Evolutionary conservation across 306 rosid genomes (phyloP), one percentile per base, ranked within the genome.

Genomic region (Glycine latifolia): DNA sequence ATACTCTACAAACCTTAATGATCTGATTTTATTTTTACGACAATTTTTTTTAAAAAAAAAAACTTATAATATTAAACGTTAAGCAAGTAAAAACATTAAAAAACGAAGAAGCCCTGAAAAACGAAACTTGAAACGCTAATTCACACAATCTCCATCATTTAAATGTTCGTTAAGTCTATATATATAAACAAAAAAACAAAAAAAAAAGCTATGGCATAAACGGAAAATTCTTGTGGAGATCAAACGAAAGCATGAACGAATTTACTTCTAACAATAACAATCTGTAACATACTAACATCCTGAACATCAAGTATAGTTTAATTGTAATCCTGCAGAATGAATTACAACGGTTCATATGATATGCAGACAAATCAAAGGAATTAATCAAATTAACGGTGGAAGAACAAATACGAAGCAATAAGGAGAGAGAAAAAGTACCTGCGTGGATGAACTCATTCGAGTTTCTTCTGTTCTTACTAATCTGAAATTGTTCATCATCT

Each of bases 391-490:
- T 26, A 26, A 26, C 31, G 31, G 31, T 26, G 39, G 31, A 26
- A 26, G 31, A 26, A 26, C 31, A 26, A 26, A 26, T 26, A 26
- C 31, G 31, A 53, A 58, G 10, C 10, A 52, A 7, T 3, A 13
- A 1, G 15, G 31, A 33, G 46, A 78, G 61, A 67, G 5, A 0
- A 79, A 44, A 79, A 71, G 10, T 37, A 37, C 41, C 3, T 67
- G 82, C 86, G 60, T 15, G 67, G 73, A 75, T 48, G 85, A 76
- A 84, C 53, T 83, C 4, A 77, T 49, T 58, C 70, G 81, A 60
- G 77, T 49, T 56, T 74, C 79, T 68, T 63, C 35, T 10, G 14
- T 10, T 10, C 16, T 60, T 0, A 14, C 1, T 1, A 58, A 61
- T 52, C 48, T 47, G 52, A 47, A 63, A 7, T 82, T 81, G 88